Base-by-base conservation (phyloP, 164 flowering plant species). In the Magnolia sinica region DNA sequence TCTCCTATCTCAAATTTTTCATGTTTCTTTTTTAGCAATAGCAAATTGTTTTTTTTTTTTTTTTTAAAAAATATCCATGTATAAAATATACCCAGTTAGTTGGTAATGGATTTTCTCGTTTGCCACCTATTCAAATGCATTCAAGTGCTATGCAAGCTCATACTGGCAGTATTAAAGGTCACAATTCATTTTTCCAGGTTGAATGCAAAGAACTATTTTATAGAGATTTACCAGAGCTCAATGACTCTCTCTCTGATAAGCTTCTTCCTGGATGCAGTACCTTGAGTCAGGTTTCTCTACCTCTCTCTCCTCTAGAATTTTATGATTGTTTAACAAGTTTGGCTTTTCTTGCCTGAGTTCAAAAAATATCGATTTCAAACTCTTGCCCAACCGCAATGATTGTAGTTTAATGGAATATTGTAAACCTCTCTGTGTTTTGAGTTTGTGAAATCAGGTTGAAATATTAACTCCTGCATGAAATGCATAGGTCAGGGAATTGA, bases 181-280 rank as follows among this genome's bases (percentile, higher is more conserved):
- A 68, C n/a, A 68, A 68, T 23, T 19, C 63, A 20, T 68, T 31
- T 66, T 74, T 69, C 67, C 79, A 93, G 98, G 98, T 93, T 78
- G 90, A 89, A 77, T 93, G 99, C 82, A 90, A 90, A 79, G 98
- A 93, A 86, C 85, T 92, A 51, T 96, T 93, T 79, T 91, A 86
- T 79, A 88, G 98, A 87, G 98, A 91, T 31, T 79, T 96, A 67
- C 99, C 96, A 1, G 81, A 77, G 70, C 85, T 93, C 75, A 86
- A 90, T 82, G 98, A 96, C 80, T 88, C 99, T 58, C 85, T 91
- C 50, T 91, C 98, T 72, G 95, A 89, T 45, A 89, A 82, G 86
- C 87, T 96, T 82, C 78, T 91, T 69, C 89, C 94, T 76, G 99
- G 93, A 72, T 92, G 98, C 82, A 85, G 83, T 55, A 91, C 91